Percentiles rank a stretch among this genome's conserved stretches.
Conservation (phyloP, 2,329 filamentous ascomycete species). For the Exophiala sp. region DNA sequence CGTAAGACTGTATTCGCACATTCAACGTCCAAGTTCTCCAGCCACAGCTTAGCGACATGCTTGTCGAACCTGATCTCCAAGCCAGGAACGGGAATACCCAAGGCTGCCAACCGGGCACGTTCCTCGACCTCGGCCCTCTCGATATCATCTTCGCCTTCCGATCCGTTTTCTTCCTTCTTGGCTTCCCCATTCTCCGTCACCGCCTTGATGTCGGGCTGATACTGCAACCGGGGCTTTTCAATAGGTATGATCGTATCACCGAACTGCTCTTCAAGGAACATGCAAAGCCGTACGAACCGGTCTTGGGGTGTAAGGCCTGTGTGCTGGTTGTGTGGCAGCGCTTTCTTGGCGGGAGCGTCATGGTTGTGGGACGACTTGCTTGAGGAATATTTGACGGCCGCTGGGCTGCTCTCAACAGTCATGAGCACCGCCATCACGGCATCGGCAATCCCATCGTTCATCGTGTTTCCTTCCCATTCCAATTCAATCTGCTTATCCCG, state of each 20-base stretch:
- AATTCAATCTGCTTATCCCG: constrained; percentile 73
- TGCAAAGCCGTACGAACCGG: constrained; percentile 75
- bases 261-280: constrained; percentile 97
- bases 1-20: constrained; percentile 70
- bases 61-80: constrained; percentile 83
- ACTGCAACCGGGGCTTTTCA: constrained; percentile 51
- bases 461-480: constrained; percentile 96
- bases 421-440: constrained; percentile 89
- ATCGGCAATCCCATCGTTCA: constrained; percentile 97
- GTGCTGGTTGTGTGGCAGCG: constrained; percentile 60
- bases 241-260: constrained; percentile 80
- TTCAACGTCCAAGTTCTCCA: constrained; percentile 87
- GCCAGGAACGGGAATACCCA: constrained; percentile 87
- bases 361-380: constrained; percentile 56
- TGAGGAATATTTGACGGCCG: constrained; percentile 66
- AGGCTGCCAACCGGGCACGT: constrained; percentile 68
- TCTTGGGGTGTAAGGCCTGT: constrained; percentile 65
- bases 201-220: constrained; percentile 32
- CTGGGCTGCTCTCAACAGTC: constrained; percentile 87
- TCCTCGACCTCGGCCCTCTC: constrained; percentile 59
- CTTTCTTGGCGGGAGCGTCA: not conserved
- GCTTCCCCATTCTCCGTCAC: constrained; percentile 30
- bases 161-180: constrained; percentile 25
- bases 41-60: constrained; percentile 79
- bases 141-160: constrained; percentile 34